A percentile compares a stretch with the other conserved stretches of the same genome.
Evolutionary conservation across 2,329 filamentous ascomycete genomes (phyloP).

Genomic region (Pseudopithomyces maydicus): DNA sequence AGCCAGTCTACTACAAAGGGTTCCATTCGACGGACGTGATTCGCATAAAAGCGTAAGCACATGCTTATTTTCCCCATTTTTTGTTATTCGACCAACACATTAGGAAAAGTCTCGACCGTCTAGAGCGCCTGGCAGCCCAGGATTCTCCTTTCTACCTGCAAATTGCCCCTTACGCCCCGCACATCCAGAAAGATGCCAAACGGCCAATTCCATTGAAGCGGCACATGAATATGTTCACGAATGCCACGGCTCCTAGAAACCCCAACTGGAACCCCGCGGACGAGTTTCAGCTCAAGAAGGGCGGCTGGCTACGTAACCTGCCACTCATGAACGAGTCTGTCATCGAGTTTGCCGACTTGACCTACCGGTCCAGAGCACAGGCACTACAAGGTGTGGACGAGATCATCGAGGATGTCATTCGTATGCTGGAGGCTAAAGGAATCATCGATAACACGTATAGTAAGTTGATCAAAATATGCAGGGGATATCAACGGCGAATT

Average conservation of each 20-base stretch:
- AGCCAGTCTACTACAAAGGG: slow-evolving; percentile 22
- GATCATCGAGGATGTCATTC: no score
- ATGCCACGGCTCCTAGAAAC: slow-evolving; percentile 63
- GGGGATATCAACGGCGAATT: no score
- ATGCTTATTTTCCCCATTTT: neutral
- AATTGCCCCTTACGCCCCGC: slow-evolving; percentile 68
- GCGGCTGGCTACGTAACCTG: no score
- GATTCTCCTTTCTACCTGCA: slow-evolving; percentile 63
- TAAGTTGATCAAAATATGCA: no score
- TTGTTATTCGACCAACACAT: neutral
- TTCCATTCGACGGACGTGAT: slow-evolving; percentile 31
- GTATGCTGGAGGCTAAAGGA: slow-evolving; percentile 20
- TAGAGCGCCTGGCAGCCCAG: slow-evolving; percentile 16
- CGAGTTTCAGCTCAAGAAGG: slow-evolving; percentile 44
- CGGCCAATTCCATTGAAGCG: slow-evolving; percentile 57
- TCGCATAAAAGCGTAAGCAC: slow-evolving; percentile 26
- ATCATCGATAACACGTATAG: slow-evolving; percentile 53
- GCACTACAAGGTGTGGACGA: no score
- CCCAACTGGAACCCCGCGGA: slow-evolving; percentile 65
- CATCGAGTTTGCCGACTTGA: no score
- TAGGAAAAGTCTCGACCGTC: slow-evolving; percentile 13
- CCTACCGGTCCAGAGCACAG: no score
- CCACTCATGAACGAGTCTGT: no score
- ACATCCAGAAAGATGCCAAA: slow-evolving; percentile 40
- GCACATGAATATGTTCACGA: slow-evolving; percentile 65